Conservation (phyloP, 805 yeast species). For the Torulaspora microellipsoides region DNA sequence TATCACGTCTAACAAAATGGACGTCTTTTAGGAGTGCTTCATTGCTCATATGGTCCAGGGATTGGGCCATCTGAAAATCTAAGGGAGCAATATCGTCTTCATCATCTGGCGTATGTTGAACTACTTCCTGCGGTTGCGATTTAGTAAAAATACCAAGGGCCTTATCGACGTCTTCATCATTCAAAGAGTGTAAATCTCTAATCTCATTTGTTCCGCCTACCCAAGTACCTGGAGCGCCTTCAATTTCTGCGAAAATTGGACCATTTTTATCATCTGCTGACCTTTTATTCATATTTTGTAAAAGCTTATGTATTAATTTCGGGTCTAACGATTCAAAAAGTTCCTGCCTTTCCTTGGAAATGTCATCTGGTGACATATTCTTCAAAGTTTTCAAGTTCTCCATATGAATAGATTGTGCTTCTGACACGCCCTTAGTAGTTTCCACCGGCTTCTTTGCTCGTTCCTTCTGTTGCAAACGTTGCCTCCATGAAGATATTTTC, state of each 20-base stretch:
- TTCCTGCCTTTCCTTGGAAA: slow-evolving; percentile 60
- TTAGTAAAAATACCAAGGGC: slow-evolving; percentile 22
- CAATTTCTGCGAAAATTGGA: slow-evolving; percentile 34
- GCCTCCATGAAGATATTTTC: slow-evolving; percentile 49
- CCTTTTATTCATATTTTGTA: slow-evolving; percentile 53
- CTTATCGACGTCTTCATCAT: slow-evolving; percentile 28
- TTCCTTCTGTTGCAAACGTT: slow-evolving; percentile 38
- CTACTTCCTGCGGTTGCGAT: neutral
- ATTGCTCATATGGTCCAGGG: slow-evolving; percentile 42
- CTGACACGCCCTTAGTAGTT: slow-evolving; percentile 38
- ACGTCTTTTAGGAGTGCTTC: slow-evolving; percentile 44
- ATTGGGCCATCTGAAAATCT: slow-evolving; percentile 43
- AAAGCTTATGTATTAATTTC: slow-evolving; percentile 51
- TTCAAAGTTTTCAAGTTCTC: slow-evolving; percentile 65
- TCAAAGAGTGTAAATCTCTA: slow-evolving; percentile 23
- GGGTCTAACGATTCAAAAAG: slow-evolving; percentile 67
- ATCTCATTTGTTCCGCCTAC: slow-evolving; percentile 29
- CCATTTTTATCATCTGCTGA: slow-evolving; percentile 41
- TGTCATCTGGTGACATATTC: slow-evolving; percentile 61
- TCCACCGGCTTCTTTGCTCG: slow-evolving; percentile 1
- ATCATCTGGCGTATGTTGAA: slow-evolving; percentile 22
- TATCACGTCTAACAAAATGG: slow-evolving; percentile 60
- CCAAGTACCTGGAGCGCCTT: slow-evolving; percentile 38
- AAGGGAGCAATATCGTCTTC: slow-evolving; percentile 52
- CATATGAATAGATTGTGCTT: slow-evolving; percentile 68